These are phyloP conservation scores for Hypoxylon sp. DNA, from an alignment of 2,329 filamentous ascomycete genomes.

Conservation along the genomic window DNA sequence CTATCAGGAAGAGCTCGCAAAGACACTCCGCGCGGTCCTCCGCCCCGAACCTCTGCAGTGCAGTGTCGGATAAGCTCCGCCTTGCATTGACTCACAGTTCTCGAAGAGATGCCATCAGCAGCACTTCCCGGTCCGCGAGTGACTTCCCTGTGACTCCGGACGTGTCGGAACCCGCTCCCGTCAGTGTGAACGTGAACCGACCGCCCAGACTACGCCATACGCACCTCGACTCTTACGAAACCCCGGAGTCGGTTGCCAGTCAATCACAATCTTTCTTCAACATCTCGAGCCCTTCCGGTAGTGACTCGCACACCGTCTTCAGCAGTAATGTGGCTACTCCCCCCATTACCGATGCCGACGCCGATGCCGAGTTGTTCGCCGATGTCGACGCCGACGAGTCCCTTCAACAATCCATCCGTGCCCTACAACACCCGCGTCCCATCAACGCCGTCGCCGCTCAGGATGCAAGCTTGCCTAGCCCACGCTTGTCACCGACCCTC, in stretches of 20 bases:
- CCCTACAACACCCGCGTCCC: conserved; percentile 61
- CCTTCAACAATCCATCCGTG: conserved; percentile 59
- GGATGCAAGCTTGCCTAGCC: conserved; percentile 93
- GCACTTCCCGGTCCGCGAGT: conserved; percentile 38
- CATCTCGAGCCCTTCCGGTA: conserved; percentile 64
- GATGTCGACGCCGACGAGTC: conserved; percentile 65
- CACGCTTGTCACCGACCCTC: conserved; percentile 90
- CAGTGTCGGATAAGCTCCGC: conserved; percentile 56
- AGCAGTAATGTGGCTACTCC: conserved; percentile 76
- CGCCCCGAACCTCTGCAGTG: conserved; percentile 46
- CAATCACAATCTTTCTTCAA: conserved; percentile 58
- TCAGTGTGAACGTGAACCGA: conserved; percentile 48
- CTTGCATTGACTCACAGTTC: conserved; percentile 52
- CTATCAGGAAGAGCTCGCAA: conserved; percentile 49
- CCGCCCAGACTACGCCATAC: conserved; percentile 56
- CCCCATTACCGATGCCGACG: conserved; percentile 78
- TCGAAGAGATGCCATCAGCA: conserved; percentile 48
- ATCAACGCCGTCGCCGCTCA: conserved; percentile 80
- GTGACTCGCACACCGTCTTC: conserved; percentile 70
- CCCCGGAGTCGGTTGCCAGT: conserved; percentile 58
- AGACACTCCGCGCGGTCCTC: conserved; percentile 47
- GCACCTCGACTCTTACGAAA: conserved; percentile 58
- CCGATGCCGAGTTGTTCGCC: conserved; percentile 72
- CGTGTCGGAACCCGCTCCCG: conserved; percentile 59
- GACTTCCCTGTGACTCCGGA: conserved; percentile 68